Evolutionary conservation across 1,139 yeast species (phyloP).

Genomic region (Sugiyamaella xylanicola): DNA sequence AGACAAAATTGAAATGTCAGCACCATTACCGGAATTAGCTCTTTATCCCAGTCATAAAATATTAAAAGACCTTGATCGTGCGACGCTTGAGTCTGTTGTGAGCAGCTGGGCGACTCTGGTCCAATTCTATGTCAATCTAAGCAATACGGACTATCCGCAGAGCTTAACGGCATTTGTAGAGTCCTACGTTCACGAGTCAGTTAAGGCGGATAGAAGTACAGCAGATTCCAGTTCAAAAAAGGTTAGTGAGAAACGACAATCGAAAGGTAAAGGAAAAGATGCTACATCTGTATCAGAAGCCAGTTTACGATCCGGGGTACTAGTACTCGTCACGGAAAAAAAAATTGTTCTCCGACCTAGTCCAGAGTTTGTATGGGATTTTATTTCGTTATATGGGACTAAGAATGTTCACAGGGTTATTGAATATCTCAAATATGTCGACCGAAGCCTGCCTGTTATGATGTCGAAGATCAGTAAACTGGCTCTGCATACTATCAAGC

Average conservation of each 20-base stretch:
- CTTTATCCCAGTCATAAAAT: slow-evolving; percentile 18
- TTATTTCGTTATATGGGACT: slow-evolving; percentile 35
- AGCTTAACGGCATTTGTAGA: slow-evolving; percentile 18
- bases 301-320: slow-evolving; percentile 23
- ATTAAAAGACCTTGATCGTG: slow-evolving; percentile 5
- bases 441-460: slow-evolving; percentile 23
- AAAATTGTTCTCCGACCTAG: slow-evolving; percentile 25
- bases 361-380: slow-evolving; percentile 39
- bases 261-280: slow-evolving; percentile 6
- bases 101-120: slow-evolving; percentile 16
- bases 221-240: background rate
- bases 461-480: slow-evolving; percentile 28
- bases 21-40: slow-evolving; percentile 4
- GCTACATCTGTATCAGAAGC: background rate
- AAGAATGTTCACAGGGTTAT: slow-evolving; percentile 30
- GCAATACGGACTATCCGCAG: slow-evolving; percentile 9
- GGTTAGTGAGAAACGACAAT: background rate
- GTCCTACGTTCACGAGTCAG: slow-evolving; percentile 16
- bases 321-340: slow-evolving; percentile 22
- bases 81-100: slow-evolving; percentile 9
- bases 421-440: slow-evolving; percentile 26
- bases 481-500: slow-evolving; percentile 23
- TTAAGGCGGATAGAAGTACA: background rate
- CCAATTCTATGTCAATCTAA: slow-evolving; percentile 6
- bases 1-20: background rate